A percentile compares a stretch with the other conserved stretches of the same genome.
Conservation (phyloP, 768 basidiomycete genomes). For the Termitomyces bulborhizus region DNA sequence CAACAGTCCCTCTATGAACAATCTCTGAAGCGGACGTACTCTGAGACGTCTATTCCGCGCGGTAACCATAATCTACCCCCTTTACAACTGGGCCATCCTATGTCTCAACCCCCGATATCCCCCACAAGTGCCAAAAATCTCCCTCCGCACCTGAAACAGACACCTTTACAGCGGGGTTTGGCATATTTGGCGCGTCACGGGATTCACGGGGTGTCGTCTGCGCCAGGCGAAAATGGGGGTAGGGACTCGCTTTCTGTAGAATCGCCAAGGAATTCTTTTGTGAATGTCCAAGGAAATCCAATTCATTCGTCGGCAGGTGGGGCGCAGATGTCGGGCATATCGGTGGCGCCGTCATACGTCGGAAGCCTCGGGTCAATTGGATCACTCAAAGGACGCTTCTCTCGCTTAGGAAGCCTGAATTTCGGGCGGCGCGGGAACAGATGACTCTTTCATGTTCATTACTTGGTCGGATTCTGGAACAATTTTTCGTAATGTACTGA, state of each 20-base stretch:
- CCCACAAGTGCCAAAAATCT: slow-evolving; percentile 21
- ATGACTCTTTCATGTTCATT: slow-evolving; percentile 12
- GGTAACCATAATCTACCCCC: slow-evolving; percentile 44
- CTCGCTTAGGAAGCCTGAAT: slow-evolving; percentile 69
- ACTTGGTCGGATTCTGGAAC: not conserved
- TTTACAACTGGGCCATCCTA: slow-evolving; percentile 43
- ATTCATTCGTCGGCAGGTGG: slow-evolving; percentile 28
- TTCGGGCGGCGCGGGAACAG: slow-evolving; percentile 47
- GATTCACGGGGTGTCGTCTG: slow-evolving; percentile 75
- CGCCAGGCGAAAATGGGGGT: slow-evolving; percentile 57
- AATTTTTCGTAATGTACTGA: slow-evolving; percentile 1
- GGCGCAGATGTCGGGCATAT: slow-evolving; percentile 46
- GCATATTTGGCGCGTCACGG: slow-evolving; percentile 81
- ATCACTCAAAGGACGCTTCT: slow-evolving; percentile 68
- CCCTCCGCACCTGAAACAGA: slow-evolving; percentile 42
- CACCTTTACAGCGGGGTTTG: slow-evolving; percentile 73
- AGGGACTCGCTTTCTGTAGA: slow-evolving; percentile 57
- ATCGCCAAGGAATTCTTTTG: slow-evolving; percentile 71
- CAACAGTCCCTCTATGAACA: slow-evolving; percentile 44
- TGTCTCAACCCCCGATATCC: slow-evolving; percentile 35
- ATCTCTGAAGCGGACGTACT: slow-evolving; percentile 41
- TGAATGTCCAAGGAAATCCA: slow-evolving; percentile 55
- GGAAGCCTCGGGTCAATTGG: slow-evolving; percentile 53
- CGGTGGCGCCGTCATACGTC: slow-evolving; percentile 57
- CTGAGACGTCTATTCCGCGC: slow-evolving; percentile 37